Base-by-base conservation (phyloP, 129 eudicot species). In the Deinandra increscens region DNA sequence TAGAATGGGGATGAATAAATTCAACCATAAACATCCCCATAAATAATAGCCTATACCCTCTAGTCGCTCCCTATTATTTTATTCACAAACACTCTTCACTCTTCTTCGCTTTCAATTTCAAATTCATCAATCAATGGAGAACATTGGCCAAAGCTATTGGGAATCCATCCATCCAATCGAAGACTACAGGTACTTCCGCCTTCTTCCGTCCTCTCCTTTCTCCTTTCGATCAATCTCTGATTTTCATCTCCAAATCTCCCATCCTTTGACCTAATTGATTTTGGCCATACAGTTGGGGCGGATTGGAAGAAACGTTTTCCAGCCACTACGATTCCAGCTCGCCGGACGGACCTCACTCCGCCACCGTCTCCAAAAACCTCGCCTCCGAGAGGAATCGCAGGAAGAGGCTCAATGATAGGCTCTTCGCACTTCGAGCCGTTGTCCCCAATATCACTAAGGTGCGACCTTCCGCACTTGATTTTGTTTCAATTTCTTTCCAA, bases 391-490 rank as follows among this genome's bases (percentile, higher is more conserved):
- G 96, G 71, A 91, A 86, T 31, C 66, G 97, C 60, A 78, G 97
- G 73, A 91, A 82, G 83, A 91, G 81, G 76, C 84, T 91, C 10
- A 86, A 86, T 67, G 91, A 91, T 18, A 79, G 89, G 46, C 81
- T 91, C 29, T 88, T 84, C 37, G 97, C 97, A 10, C 96, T 91
- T 11, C 78, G 97, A 74, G 87, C 97, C 0, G 96, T 91, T 23
- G 97, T 91, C 79, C 97, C 97, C 11, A 91, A 86, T 68, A 91
- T 91, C 39, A 91, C 77, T 23, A 91, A 91, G 94, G 97, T 54
- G 61, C 4, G 34, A 23, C 15, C 14, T 7, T 22, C n/a, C n/a
- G 7, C 34, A 53, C 14, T 7, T 53, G 58, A 51, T 51, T 46
- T 46, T 49, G 31, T 26, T 26, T 26, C 31, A 26, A 26, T 26